These are phyloP conservation scores for Thecaphora thlaspeos DNA, from an alignment of 1,284 basidiomycete species.

Conservation along the genomic window DNA sequence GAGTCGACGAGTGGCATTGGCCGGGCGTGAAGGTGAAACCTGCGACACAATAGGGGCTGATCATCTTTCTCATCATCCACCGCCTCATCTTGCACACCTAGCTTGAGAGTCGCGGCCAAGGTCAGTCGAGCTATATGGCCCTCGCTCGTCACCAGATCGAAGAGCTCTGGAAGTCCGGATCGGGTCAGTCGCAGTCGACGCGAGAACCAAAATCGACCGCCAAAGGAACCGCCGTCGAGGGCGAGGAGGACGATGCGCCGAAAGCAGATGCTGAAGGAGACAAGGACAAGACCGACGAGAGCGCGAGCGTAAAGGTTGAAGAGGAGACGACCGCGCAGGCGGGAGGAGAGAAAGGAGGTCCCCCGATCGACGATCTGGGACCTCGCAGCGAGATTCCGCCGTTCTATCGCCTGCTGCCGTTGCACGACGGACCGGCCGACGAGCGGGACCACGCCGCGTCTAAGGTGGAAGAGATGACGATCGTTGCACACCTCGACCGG, in stretches of 20 bases:
- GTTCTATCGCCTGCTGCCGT: slow-evolving; percentile 12
- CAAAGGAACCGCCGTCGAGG: background rate
- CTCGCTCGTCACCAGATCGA: slow-evolving; percentile 26
- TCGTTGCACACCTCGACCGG: slow-evolving; percentile 67
- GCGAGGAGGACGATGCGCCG: background rate
- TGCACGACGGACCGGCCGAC: background rate
- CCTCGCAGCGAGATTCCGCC: slow-evolving; percentile 18
- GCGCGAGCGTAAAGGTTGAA: background rate
- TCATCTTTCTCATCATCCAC: too few relatives aligned
- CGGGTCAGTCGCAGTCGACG: background rate
- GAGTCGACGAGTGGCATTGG: slow-evolving; percentile 45
- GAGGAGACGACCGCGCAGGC: background rate
- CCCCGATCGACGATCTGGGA: background rate
- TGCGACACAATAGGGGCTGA: too few relatives aligned
- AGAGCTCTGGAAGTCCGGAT: slow-evolving; percentile 12
- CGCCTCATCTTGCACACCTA: background rate
- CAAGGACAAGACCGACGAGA: slow-evolving; percentile 3
- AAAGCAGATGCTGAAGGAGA: slow-evolving; percentile 5
- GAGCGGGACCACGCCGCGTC: background rate
- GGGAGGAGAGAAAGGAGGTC: too few relatives aligned
- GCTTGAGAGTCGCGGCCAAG: slow-evolving; percentile 36
- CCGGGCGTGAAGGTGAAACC: too few relatives aligned
- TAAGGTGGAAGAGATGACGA: slow-evolving; percentile 6
- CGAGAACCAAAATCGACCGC: too few relatives aligned
- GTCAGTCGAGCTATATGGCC: slow-evolving; percentile 23